Evolutionary conservation across 2,329 filamentous ascomycete species (phyloP).

Genomic region (Dichotomopilus funicola): DNA sequence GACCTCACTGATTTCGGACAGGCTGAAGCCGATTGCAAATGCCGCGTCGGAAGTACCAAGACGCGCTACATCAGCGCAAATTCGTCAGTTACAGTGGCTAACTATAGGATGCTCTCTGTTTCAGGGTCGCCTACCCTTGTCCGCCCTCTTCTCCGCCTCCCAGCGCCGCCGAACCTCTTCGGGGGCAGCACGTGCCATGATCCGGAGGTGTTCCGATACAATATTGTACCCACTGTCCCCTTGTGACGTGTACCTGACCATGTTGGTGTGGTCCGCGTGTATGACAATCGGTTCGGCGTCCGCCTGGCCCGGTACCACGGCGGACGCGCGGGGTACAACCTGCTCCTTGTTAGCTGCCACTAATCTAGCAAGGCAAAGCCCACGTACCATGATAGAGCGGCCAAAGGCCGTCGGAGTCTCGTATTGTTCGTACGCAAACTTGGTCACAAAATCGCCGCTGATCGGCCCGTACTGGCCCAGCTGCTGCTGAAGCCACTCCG

Average conservation of each 20-base stretch:
- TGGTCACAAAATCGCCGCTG: constrained; percentile 30
- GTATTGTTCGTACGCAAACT: constrained; percentile 29
- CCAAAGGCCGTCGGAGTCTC: constrained; percentile 25
- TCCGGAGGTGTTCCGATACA: constrained; percentile 8
- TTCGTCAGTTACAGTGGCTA: background rate
- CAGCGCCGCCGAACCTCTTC: background rate
- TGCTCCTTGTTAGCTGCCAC: constrained; percentile 14
- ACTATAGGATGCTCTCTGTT: background rate
- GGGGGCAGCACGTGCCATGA: background rate
- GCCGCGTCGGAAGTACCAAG: background rate
- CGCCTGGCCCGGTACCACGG: constrained; percentile 29
- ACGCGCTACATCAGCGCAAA: background rate
- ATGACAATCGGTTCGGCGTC: constrained; percentile 30
- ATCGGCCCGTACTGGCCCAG: constrained; percentile 30
- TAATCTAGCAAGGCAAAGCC: background rate
- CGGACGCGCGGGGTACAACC: constrained; percentile 31
- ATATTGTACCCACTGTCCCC: constrained; percentile 20
- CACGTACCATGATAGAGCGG: constrained; percentile 24
- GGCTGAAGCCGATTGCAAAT: too few species aligned
- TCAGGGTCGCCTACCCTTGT: constrained; percentile 1
- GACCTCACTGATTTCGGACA: background rate
- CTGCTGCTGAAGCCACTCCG: constrained; percentile 32
- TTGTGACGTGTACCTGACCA: constrained; percentile 29
- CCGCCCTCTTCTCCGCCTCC: constrained; percentile 1
- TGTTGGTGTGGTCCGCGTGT: constrained; percentile 29